phyloP scores from a whole-genome alignment of 495 filamentous ascomycete genomes.

The Immersiella caudata region DNA sequence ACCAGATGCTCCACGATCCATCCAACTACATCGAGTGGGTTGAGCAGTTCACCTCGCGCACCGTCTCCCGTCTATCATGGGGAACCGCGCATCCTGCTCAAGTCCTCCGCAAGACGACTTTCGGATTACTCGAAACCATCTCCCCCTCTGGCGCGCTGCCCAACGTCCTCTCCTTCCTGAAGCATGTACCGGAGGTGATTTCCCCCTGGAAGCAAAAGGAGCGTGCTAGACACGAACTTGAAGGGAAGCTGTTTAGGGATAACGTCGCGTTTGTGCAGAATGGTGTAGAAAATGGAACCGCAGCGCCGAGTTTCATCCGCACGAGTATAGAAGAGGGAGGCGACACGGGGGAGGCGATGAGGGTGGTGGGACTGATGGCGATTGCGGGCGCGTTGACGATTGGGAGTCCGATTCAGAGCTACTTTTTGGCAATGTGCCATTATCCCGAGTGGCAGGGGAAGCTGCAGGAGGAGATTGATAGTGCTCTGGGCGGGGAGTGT shows the following conservation, averaged over 20 bases:
- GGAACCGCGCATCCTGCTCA: slow-evolving; percentile 52
- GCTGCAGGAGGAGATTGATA: slow-evolving; percentile 60
- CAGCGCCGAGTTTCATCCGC: slow-evolving; percentile 46
- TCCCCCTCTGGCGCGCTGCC: slow-evolving; percentile 59
- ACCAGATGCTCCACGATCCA: slow-evolving; percentile 43
- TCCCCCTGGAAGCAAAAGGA: slow-evolving; percentile 59
- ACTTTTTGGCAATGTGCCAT: slow-evolving; percentile 61
- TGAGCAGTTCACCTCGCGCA: slow-evolving; percentile 62
- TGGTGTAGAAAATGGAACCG: slow-evolving; percentile 27
- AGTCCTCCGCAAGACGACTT: slow-evolving; percentile 57
- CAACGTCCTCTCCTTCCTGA: slow-evolving; percentile 51
- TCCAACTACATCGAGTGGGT: slow-evolving; percentile 56
- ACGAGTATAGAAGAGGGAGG: slow-evolving; percentile 45
- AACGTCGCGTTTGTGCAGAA: slow-evolving; percentile 48
- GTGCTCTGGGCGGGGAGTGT: slow-evolving; percentile 48
- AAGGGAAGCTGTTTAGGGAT: slow-evolving; percentile 41
- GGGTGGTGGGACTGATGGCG: slow-evolving; percentile 53
- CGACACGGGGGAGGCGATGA: slow-evolving; percentile 41
- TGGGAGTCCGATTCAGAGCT: slow-evolving; percentile 58
- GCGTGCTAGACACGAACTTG: slow-evolving; percentile 42
- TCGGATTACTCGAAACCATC: slow-evolving; percentile 61
- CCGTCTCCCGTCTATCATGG: slow-evolving; percentile 62
- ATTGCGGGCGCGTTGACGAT: slow-evolving; percentile 53
- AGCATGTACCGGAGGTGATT: slow-evolving; percentile 44
- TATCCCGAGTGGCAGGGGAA: slow-evolving; percentile 58